Base-by-base conservation (phyloP, 2,329 filamentous ascomycete genomes). In the Ophiostoma perfectum region DNA sequence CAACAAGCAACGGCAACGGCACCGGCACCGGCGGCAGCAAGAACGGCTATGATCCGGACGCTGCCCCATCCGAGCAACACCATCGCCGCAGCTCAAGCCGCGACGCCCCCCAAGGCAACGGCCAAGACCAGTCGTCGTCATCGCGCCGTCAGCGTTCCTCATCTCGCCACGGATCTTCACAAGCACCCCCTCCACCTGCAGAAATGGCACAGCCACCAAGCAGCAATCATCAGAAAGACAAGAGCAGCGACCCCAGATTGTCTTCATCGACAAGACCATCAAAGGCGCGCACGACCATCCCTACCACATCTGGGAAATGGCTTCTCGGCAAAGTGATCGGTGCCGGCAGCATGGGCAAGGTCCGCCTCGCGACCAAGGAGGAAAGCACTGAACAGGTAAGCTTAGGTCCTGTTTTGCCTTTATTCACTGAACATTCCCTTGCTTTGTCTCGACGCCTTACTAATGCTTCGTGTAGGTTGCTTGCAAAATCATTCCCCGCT, bases 301-400 rank as follows among this genome's bases (percentile, higher is more conserved):
- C 91, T 66, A 93, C 93, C 3, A 88, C 90, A 64, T 93, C 93
- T 12, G 95, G 95, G 69, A 92, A 93, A 81, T 99, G 94, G 93
- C 88, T 93, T 68, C 83, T 99, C 66, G 94, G 94, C 70, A 98
- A 98, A 83, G 98, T 95, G 3, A 95, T 99, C 75, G 95, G 95
- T 70, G 93, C 93, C 67, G 95, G 95, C 66, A 98, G 94, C 78
- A 99, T 99, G 95, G 95, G 95, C 72, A 98, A 98, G 79, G 95
- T 99, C 71, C 98, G 98, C 81, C 83, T 99, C 73, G 95, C 95
- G 38, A 91, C 91, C 74, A 96, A 96, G 78, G 85, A 90, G 73
- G 93, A 96, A 75, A 91, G 91, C 27, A 91, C 90, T 74, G 95
- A 98, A 81, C 91, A 97, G 87, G 92, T 93, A 80, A 74, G 84